phyloP scores from a whole-genome alignment of 768 basidiomycete genomes.

The Coprinopsis cinerea region DNA sequence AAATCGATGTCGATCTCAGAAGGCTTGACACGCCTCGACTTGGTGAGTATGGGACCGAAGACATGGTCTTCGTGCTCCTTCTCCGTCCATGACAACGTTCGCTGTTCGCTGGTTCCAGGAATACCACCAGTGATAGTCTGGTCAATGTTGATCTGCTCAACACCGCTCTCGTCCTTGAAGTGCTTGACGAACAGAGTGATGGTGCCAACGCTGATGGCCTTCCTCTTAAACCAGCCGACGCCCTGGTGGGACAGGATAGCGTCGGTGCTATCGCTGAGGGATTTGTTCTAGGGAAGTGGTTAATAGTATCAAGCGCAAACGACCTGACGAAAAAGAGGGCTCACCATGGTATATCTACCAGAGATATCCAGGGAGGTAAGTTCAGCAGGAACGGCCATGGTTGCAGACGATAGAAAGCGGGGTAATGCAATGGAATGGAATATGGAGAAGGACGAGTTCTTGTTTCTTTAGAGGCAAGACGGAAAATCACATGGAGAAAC shows the following conservation, averaged over 20 bases:
- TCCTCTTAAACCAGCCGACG: constrained; percentile 66
- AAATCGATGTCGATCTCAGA: constrained; percentile 41
- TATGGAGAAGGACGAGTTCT: background rate
- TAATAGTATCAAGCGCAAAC: background rate
- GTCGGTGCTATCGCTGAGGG: constrained; percentile 55
- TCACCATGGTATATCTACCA: constrained; percentile 61
- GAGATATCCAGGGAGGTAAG: constrained; percentile 55
- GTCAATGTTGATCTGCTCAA: constrained; percentile 64
- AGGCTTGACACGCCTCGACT: constrained; percentile 43
- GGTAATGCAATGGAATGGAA: background rate
- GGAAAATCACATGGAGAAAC: constrained; percentile 13
- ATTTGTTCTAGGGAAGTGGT: constrained; percentile 49
- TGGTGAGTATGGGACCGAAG: constrained; percentile 55
- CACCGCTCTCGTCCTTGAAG: constrained; percentile 48
- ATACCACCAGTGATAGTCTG: constrained; percentile 63
- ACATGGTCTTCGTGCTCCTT: constrained; percentile 49
- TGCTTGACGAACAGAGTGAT: constrained; percentile 62
- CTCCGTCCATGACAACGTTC: constrained; percentile 52
- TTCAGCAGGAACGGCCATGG: constrained; percentile 61
- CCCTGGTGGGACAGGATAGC: constrained; percentile 66
- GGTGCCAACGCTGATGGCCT: constrained; percentile 49
- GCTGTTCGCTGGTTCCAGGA: constrained; percentile 47
- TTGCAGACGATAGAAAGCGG: constrained; percentile 9
- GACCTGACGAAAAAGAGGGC: constrained; percentile 5
- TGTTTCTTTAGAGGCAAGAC: background rate